Percentiles rank a stretch among this genome's conserved stretches.
Conservation (phyloP, 2,329 filamentous ascomycete genomes). For the Pseudogymnoascus sp. region DNA sequence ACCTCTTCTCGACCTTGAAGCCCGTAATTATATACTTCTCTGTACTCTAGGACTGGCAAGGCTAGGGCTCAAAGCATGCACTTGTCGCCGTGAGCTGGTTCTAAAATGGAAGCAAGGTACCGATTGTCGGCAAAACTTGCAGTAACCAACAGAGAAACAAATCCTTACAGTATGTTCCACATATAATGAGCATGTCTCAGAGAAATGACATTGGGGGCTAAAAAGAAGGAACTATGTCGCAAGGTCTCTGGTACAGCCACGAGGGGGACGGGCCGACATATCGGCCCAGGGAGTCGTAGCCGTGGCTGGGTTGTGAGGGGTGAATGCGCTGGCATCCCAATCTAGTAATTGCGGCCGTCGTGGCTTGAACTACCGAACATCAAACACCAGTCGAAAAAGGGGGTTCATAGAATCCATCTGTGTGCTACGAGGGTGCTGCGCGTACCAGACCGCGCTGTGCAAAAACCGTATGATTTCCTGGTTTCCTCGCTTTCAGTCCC, state of each 20-base stretch:
- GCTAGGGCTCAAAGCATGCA: background rate
- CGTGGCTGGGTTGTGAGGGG: background rate
- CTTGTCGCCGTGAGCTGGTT: background rate
- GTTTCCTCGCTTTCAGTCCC: background rate
- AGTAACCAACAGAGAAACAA: background rate
- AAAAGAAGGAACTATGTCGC: background rate
- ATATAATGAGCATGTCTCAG: constrained; percentile 4
- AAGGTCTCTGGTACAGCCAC: background rate
- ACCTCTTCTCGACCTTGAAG: too few species aligned
- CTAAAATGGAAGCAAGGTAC: background rate
- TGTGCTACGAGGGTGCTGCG: background rate
- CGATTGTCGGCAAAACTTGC: background rate
- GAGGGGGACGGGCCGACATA: background rate
- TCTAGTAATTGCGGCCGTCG: background rate
- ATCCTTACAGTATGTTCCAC: background rate
- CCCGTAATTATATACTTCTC: too few species aligned
- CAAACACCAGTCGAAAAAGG: background rate
- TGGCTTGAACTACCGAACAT: background rate
- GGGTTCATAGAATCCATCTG: background rate
- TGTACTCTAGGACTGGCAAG: background rate
- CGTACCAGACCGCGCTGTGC: background rate
- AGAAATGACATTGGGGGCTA: background rate
- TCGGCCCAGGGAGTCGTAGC: background rate
- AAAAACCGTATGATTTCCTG: background rate
- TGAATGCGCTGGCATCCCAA: background rate